Evolutionary conservation across 2,329 filamentous ascomycete species (phyloP), one percentile per base, ranked within the genome.

Genomic region (Acephala macrosclerotiorum): DNA sequence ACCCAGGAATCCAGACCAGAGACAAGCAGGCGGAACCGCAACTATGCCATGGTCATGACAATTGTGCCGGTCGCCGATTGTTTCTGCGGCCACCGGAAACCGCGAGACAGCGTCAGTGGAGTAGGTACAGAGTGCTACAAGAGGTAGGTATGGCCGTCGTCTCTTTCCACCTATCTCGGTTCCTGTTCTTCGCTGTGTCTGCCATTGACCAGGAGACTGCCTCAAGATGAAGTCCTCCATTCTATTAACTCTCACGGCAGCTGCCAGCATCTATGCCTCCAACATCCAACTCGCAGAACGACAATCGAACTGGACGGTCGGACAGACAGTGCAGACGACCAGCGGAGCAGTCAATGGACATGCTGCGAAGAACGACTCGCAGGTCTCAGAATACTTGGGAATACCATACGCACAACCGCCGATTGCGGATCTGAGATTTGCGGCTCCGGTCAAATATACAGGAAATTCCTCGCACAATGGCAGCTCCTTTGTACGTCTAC

Each of bases 361-460:
- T 57, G 67, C 72, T 51, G 72, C 68, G 11, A 64, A 57, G 3
- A 68, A 64, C 33, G 53, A 65, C 1, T 63, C 72, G 2, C 64
- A 68, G 1, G 73, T 76, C 3, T 70, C 73, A 1, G 72, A 71
- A 51, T 82, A 82, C 61, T 70, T 80, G 9, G 78, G 79, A 11
- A 78, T 82, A 57, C 79, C 77, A 8, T 81, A 79, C 69, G 79
- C 75, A 2, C 72, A 77, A 38, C 75, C 79, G 7, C 79, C 80
- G 11, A 67, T 76, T n/a, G 80, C 78, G 1, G 70, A 80, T 20
- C 70, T 77, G 35, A 75, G 80, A 57, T 82, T 81, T 69, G 75
- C 70, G 26, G 76, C 73, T 5, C 73, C 80, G 0, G 70, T 74
- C 29, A 68, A 67, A 55, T 74, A 70, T 35, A 60, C 33, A 38